Conservation (phyloP, 2,329 filamentous ascomycete genomes). For the Fusarium luffae region DNA sequence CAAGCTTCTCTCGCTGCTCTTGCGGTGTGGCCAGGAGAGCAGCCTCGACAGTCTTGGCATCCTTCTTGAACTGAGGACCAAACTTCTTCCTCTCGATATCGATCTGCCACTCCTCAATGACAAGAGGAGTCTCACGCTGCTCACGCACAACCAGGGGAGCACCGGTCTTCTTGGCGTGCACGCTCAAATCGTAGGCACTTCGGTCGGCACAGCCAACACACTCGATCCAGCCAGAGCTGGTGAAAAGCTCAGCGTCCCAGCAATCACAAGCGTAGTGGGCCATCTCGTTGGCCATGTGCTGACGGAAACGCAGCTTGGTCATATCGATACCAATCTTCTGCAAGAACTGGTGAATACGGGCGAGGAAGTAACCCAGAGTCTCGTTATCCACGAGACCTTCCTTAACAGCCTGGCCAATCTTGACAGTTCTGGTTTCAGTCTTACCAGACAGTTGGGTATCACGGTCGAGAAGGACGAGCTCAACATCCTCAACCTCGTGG, state of each 20-base stretch:
- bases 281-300: slow-evolving; percentile 86
- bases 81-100: slow-evolving; percentile 96
- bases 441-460: slow-evolving; percentile 88
- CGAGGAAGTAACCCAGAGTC: slow-evolving; percentile 97
- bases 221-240: slow-evolving; percentile 96
- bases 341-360: slow-evolving; percentile 91
- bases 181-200: slow-evolving; percentile 91
- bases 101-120: slow-evolving; percentile 87
- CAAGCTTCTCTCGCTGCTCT: slow-evolving; percentile 81
- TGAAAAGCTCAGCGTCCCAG: slow-evolving; percentile 95
- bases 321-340: slow-evolving; percentile 87
- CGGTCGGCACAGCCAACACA: slow-evolving; percentile 97
- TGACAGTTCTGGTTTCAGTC: slow-evolving; percentile 77
- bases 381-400: slow-evolving; percentile 92
- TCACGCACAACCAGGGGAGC: slow-evolving; percentile 87
- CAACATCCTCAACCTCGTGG: slow-evolving; percentile 82
- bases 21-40: slow-evolving; percentile 82
- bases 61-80: slow-evolving; percentile 94
- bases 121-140: slow-evolving; percentile 78
- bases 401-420: slow-evolving; percentile 87
- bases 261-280: slow-evolving; percentile 96
- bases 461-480: slow-evolving; percentile 86
- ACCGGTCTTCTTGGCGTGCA: slow-evolving; percentile 93
- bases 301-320: slow-evolving; percentile 91
- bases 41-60: slow-evolving; percentile 85